Evolutionary conservation across 352 stramenopile genomes (phyloP).

Genomic region (Phytophthora agathidicida): DNA sequence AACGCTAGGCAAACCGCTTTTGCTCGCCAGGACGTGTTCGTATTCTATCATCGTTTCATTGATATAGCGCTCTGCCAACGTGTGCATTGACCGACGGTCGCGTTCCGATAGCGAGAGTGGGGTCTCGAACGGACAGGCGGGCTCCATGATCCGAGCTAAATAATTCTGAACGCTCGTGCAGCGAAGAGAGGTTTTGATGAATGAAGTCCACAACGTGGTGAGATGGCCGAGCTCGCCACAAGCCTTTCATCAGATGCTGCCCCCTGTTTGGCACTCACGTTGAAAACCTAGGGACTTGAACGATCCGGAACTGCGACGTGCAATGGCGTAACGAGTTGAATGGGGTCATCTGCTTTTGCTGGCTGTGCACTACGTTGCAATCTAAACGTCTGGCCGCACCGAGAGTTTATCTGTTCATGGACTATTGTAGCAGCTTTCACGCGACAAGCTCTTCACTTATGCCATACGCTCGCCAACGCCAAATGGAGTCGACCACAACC

Average conservation of each 20-base stretch:
- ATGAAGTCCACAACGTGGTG: conserved; percentile 7
- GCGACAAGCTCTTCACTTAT: conserved; percentile 21
- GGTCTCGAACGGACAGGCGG: conserved; percentile 30
- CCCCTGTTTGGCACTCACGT: no score
- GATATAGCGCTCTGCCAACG: conserved; percentile 23
- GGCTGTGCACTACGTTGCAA: no score
- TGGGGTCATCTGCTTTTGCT: no score
- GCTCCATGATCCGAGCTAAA: conserved; percentile 10
- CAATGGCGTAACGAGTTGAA: conserved; percentile 3
- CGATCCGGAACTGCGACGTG: conserved; percentile 20
- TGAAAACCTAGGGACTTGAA: conserved; percentile 1
- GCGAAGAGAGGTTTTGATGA: conserved; percentile 16
- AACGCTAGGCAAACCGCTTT: conserved; percentile 23
- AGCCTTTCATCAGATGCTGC: not conserved
- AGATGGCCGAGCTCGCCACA: conserved; percentile 12
- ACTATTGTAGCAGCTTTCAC: not conserved
- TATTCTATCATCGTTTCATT: conserved; percentile 36
- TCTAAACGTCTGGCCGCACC: conserved; percentile 8
- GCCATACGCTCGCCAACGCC: conserved; percentile 14
- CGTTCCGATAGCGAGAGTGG: conserved; percentile 34
- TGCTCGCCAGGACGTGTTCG: conserved; percentile 34
- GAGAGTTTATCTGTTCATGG: conserved; percentile 2
- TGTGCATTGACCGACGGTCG: conserved; percentile 26
- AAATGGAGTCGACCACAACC: conserved; percentile 9
- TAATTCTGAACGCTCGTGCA: conserved; percentile 11